Base-by-base conservation (phyloP, 1,139 yeast genomes). In the Taphrina pruni region DNA sequence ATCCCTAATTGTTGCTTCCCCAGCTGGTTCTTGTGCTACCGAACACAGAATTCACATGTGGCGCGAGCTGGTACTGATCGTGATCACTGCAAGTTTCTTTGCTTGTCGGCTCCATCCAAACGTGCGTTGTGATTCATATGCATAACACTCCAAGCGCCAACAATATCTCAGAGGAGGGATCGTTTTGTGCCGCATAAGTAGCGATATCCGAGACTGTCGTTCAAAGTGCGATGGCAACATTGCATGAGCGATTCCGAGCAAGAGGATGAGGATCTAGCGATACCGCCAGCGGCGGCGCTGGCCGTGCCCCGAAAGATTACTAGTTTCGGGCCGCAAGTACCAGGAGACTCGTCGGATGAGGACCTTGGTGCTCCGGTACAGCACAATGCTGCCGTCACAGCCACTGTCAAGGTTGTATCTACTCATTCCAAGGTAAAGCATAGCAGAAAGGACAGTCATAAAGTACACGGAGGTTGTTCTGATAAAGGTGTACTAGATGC, bases 201-300 rank as follows among this genome's bases (percentile, higher is more conserved):
- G 2, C 32, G 32, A 26, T 17, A 17, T 17, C 32, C 32, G 2
- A 2, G 32, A 26, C 2, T 4, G 4, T 26, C 32, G 32, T n/a
- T 2, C 52, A 17, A 21, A 11, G 20, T 17, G n/a, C 21, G 11
- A 46, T 46, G 52, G 52, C 11, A 46, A 9, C 17, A 4, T 11
- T 5, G 17, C 7, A 54, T 38, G 43, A 54, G 57, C 43, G 36
- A 20, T 14, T 56, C 60, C 11, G 60, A 56, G 50, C 17, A 20
- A 32, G 60, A 56, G 38, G 60, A 56, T 41, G 60, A 56, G 50
- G 60, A 56, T 41, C 36, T 56, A 6, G 39, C 60, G 7, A 36
- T 26, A 39, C 60, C 48, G 17, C 3, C 20, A 2, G 21, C 20
- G 12, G 50, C 17, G 20, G 50, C 48, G 17, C 21, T 20, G 11